Base-by-base conservation (phyloP, 768 basidiomycete species). In the Mycena polygramma region DNA sequence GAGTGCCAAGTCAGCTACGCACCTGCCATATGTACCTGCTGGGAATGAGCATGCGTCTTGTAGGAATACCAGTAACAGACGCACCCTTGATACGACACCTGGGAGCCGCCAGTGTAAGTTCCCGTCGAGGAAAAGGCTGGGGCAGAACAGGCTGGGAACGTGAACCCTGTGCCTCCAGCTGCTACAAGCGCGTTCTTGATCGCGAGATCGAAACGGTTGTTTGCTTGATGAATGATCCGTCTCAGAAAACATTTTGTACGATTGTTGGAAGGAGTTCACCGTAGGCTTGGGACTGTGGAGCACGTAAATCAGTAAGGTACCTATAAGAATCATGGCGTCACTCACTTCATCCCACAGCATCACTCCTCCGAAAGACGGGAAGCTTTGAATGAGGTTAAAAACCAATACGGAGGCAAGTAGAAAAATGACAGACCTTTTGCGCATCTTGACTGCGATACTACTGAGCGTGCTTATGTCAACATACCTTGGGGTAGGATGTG, bases 91-190 rank as follows among this genome's bases (percentile, higher is more conserved):
- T 84, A 92, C 15, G 89, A 85, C 17, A 89, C 91, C 70, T 83
- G 75, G 2, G 84, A 80, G 35, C 88, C 87, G 5, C 82, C 89
- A 7, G 83, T 73, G 77, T 92, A 91, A 64, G 75, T 81, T 10
- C 77, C 83, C 20, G 88, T 87, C 11, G 86, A 76, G 58, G 82
- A 80, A 74, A 79, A 92, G 0, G 88, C 84, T 20, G 88, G 82
- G 13, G 90, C 88, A 48, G 86, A 83, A 76, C 90, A 92, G 59
- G 86, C 72, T 19, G 90, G 90, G 79, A 84, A 92, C 4, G 87
- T 88, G 78, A 92, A 92, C 10, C 91, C 90, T 20, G 88, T 89
- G n/a, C 90, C 89, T 55, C 91, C 90, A 43, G 90, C 88, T 17
- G 87, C 86, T 17, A 80, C 78, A 45, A 92, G 82, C 35, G 87